Evolutionary conservation across 495 filamentous ascomycete species (phyloP).

Genomic region (Xylaria grammica): DNA sequence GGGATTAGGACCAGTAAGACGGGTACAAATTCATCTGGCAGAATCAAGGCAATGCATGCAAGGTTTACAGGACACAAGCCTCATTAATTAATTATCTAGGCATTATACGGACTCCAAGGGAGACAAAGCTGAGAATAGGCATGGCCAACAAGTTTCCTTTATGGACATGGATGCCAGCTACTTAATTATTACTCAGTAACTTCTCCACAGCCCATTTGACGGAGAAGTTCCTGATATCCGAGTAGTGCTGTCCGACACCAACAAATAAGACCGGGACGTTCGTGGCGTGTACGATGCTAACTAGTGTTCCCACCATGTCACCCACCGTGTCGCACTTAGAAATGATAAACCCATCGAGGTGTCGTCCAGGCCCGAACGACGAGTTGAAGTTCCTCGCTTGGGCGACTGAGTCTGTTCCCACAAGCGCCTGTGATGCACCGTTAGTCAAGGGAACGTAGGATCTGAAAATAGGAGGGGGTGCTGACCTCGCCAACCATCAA

Average conservation of each 20-base stretch:
- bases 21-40: neutral
- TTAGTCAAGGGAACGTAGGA: conserved; percentile 24
- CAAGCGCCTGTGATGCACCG: conserved; percentile 64
- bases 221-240: conserved; percentile 89
- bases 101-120: neutral
- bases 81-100: neutral
- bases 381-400: conserved; percentile 96
- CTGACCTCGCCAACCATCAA: conserved; percentile 93
- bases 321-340: conserved; percentile 98
- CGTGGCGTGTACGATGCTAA: conserved; percentile 97
- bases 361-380: conserved; percentile 80
- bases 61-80: no score
- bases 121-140: neutral
- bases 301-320: conserved; percentile 96
- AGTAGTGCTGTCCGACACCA: conserved; percentile 96
- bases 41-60: neutral
- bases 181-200: conserved; percentile 60
- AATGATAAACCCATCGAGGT: conserved; percentile 94
- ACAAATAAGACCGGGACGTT: conserved; percentile 94
- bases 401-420: conserved; percentile 91
- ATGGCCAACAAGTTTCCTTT: neutral
- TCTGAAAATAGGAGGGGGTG: conserved; percentile 1
- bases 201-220: conserved; percentile 86
- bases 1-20: no score
- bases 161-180: neutral